A percentile compares a stretch with the other conserved stretches of the same genome.
Conservation (phyloP, 2,329 filamentous ascomycete genomes). For the Biscogniauxia marginata region DNA sequence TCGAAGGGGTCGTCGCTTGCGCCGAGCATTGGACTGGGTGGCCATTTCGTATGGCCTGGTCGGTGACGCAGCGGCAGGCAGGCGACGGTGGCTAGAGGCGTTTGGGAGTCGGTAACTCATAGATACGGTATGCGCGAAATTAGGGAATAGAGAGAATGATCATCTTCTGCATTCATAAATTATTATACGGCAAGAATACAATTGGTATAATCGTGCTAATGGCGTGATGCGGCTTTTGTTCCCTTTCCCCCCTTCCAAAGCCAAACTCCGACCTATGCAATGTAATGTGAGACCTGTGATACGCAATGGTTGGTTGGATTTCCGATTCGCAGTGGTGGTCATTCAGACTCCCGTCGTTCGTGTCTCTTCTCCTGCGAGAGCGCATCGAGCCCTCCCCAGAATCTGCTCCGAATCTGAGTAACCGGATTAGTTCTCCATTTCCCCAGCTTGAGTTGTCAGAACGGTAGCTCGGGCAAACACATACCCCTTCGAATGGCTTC, state of each 20-base stretch:
- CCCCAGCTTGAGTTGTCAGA: conserved; percentile 3
- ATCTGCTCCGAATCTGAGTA: conserved; percentile 38
- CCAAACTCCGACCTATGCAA: conserved; percentile 30
- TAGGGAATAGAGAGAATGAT: no score
- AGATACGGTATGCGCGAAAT: no score
- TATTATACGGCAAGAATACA: conserved; percentile 19
- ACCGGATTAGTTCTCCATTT: no score
- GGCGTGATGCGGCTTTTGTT: conserved; percentile 1
- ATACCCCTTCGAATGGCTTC: conserved; percentile 51
- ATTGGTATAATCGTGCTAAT: conserved; percentile 22
- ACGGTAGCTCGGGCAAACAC: conserved; percentile 20
- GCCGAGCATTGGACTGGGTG: conserved; percentile 54
- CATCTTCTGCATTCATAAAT: conserved; percentile 6
- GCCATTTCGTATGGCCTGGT: conserved; percentile 56
- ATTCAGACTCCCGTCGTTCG: conserved; percentile 21
- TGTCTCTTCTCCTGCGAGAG: conserved; percentile 27
- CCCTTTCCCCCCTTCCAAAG: conserved; percentile 26
- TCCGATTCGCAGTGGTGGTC: conserved; percentile 12
- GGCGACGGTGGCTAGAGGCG: no score
- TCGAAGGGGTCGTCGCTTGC: conserved; percentile 47
- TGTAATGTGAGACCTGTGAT: no score
- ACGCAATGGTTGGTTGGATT: no score
- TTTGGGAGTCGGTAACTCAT: no score
- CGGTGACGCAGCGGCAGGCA: conserved; percentile 18
- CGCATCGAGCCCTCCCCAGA: conserved; percentile 37